Base-by-base conservation (phyloP, 208 protist species). In the Tetramitus jugosus region DNA sequence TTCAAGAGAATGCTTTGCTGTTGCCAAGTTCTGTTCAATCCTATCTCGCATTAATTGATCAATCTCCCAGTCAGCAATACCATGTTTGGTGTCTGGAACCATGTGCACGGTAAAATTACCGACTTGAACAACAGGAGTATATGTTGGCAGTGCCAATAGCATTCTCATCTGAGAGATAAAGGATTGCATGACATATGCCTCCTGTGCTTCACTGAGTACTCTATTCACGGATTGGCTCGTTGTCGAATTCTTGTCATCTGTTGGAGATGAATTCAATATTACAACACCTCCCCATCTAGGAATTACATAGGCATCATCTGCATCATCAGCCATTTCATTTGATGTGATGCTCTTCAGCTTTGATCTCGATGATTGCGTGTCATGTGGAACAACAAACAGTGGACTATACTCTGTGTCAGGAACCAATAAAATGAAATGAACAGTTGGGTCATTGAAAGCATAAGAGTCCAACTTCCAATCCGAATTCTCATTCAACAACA, bases 241-340 rank as follows among this genome's bases (percentile, higher is more conserved):
- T 8, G 4, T 26, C 20, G 4, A 8, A 33, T 62, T 26, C 29
- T 62, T 62, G 33, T 53, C 42, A 17, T 33, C 4, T 4, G 31
- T 33, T 4, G 20, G 1, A 10, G 29, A 23, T n/a, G 4, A 29
- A 23, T 74, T 74, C 7, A 23, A 74, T 7, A 74, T 13, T 14
- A 39, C 6, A 26, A 49, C 67, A n/a, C 42, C 67, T 56, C 67
- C 67, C 67, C 67, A 74, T 74, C 67, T 52, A 23, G 67, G 67
- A 39, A 74, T 26, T 26, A 74, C 53, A 23, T 39, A 74, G 14
- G 67, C 29, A 74, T 74, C 53, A 39, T 74, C n/a, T 31, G 45
- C 14, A 14, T 49, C 4, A 49, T 49, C 45, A 17, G 45, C 14
- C 45, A 49, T 17, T 49, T 49, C 8, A n/a, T n/a, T n/a, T n/a